Evolutionary conservation across 306 rosid species (phyloP), one percentile per base, ranked within the genome.

Genomic region (Vigna hirtella): DNA sequence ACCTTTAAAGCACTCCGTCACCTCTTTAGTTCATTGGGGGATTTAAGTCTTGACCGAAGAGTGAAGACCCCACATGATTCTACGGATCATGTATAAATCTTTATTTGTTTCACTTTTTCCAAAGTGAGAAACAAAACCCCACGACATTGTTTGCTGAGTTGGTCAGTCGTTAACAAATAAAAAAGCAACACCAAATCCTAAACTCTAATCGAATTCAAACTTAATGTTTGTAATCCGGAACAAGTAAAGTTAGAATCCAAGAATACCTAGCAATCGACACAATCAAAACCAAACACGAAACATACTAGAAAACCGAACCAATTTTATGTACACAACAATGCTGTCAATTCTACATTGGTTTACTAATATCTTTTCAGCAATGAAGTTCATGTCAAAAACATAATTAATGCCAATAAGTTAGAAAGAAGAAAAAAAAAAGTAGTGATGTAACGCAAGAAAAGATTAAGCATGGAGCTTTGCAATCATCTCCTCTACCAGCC

Each of bases 401-500:
- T 75, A 49, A 49, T 14, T 65, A 51, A 50, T 61, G 24, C 15
- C 53, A 28, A 17, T 13, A 22, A 53, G 65, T 45, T 50, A 72
- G 77, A 72, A 51, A 22, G 4, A 42, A 42, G 13, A 0, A 15
- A 28, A 34, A 6, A 38, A 20, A 0, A 13, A 18, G 42, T 63
- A 18, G 42, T 63, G 51, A 49, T 51, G 51, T 3, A 26, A 26
- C 28, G 3, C 73, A 59, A 26, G 51, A 4, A 30, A n/a, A 67
- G 30, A 10, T 80, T 71, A 84, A 73, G 79, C 74, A 72, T 85
- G 79, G 70, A 93, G 91, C 83, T 88, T 93, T 24, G 97, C 91
- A 74, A 93, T 89, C 94, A 90, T 92, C 77, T 92, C 90, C 82
- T 90, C 95, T 16, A 92, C 91, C 83, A 88, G 66, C 69, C 86